phyloP scores from a whole-genome alignment of 2,329 filamentous ascomycete genomes.

The Alternaria triticimaculans region DNA sequence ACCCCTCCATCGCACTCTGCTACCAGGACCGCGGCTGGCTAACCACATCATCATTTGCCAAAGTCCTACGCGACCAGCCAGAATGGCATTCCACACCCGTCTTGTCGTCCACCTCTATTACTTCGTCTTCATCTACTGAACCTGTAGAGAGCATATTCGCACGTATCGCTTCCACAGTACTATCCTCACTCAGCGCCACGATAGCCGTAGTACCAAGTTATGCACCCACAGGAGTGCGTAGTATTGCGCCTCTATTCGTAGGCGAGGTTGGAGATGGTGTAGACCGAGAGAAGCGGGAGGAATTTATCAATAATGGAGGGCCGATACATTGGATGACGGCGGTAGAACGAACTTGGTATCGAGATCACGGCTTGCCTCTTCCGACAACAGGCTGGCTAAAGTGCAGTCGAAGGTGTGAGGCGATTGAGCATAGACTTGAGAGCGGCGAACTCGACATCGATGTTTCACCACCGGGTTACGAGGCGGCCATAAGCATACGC shows the following conservation, averaged over 20 bases:
- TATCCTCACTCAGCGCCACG: neutral
- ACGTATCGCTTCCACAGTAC: neutral
- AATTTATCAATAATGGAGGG: neutral
- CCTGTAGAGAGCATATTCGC: neutral
- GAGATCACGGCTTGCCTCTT: neutral
- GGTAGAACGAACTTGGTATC: conserved; percentile 7
- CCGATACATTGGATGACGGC: conserved; percentile 8
- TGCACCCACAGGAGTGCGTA: neutral
- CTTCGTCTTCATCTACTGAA: neutral
- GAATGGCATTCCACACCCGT: neutral
- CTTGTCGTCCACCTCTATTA: neutral
- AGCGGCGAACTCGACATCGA: conserved; percentile 1
- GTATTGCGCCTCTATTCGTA: neutral
- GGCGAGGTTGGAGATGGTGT: neutral
- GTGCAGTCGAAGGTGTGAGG: neutral
- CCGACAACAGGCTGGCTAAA: neutral
- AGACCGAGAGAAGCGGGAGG: neutral
- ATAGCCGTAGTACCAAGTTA: neutral
- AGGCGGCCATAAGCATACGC: neutral
- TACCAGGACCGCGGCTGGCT: conserved; percentile 8
- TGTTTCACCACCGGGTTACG: neutral
- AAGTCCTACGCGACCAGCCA: neutral
- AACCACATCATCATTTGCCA: conserved; percentile 1
- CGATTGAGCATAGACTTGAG: neutral
- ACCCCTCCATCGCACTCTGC: neutral